Conservation (phyloP, 1,284 basidiomycete species). For the Anthracocystis walkeri region DNA sequence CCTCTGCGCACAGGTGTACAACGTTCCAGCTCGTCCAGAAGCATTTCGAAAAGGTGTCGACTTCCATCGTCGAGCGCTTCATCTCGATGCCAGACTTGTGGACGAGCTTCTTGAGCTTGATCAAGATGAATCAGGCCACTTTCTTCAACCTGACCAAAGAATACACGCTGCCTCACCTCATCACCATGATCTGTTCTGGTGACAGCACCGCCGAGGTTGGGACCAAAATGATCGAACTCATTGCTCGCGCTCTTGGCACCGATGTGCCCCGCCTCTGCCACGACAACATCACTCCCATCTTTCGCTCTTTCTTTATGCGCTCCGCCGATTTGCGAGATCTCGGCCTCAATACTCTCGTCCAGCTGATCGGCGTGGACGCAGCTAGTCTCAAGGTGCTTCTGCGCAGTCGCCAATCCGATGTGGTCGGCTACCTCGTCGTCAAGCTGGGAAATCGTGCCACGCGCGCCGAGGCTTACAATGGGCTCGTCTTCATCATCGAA, state of each 20-base stretch:
- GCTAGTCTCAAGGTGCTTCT: slow-evolving; percentile 53
- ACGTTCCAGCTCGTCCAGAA: slow-evolving; percentile 65
- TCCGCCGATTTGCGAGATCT: slow-evolving; percentile 40
- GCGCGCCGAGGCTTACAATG: slow-evolving; percentile 52
- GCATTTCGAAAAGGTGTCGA: slow-evolving; percentile 55
- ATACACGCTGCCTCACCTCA: slow-evolving; percentile 62
- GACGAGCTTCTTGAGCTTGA: slow-evolving; percentile 56
- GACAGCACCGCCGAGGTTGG: slow-evolving; percentile 39
- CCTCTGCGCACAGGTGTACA: slow-evolving; percentile 54
- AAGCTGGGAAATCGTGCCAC: slow-evolving; percentile 57
- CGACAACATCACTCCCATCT: slow-evolving; percentile 60
- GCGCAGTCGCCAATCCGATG: slow-evolving; percentile 61
- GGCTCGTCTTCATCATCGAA: slow-evolving; percentile 59
- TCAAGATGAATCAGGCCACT: slow-evolving; percentile 60
- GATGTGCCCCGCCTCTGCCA: slow-evolving; percentile 60
- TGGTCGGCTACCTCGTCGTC: slow-evolving; percentile 65
- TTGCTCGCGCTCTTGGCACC: slow-evolving; percentile 57
- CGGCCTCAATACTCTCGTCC: slow-evolving; percentile 43
- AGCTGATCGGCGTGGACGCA: slow-evolving; percentile 51
- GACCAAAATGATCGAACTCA: slow-evolving; percentile 46
- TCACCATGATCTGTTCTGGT: slow-evolving; percentile 51
- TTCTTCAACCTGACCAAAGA: slow-evolving; percentile 65
- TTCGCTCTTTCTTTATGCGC: slow-evolving; percentile 60
- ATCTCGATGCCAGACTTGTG: slow-evolving; percentile 59
- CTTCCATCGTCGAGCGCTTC: slow-evolving; percentile 56